A percentile compares a stretch with the other conserved stretches of the same genome.
Evolutionary conservation across 164 flowering plant species (phyloP).

Genomic region (Aristolochia fimbriata): DNA sequence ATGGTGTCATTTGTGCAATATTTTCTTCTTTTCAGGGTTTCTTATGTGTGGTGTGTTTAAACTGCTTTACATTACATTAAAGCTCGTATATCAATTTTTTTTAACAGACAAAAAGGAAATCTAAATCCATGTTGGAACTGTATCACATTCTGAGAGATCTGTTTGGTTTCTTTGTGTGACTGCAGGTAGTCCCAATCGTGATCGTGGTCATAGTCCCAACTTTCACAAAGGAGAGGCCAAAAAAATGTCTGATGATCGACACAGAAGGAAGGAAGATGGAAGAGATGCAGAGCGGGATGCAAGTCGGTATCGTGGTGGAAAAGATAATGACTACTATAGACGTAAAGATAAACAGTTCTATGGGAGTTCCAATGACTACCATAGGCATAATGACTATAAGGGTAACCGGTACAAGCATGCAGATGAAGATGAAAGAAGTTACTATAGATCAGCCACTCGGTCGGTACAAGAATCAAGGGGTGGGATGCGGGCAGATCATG

Average conservation of each 20-base stretch:
- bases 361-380: conserved; percentile 34
- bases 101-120: neutral
- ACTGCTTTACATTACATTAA: neutral
- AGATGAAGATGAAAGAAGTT: conserved; percentile 39
- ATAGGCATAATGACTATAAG: conserved; percentile 42
- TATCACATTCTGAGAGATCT: neutral
- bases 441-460: conserved; percentile 32
- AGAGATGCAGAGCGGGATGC: conserved; percentile 33
- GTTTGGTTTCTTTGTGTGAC: conserved; percentile 6
- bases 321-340: conserved; percentile 34
- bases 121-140: neutral
- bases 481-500: conserved; percentile 22
- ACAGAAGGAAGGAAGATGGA: conserved; percentile 30
- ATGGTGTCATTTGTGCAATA: too few relatives aligned
- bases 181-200: conserved; percentile 50
- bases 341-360: conserved; percentile 43
- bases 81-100: neutral
- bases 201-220: conserved; percentile 31
- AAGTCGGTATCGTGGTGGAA: conserved; percentile 27
- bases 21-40: too few relatives aligned
- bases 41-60: neutral
- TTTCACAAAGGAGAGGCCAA: conserved; percentile 23
- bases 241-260: conserved; percentile 22
- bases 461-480: conserved; percentile 41
- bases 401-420: conserved; percentile 29